phyloP scores from a whole-genome alignment of 768 basidiomycete species.

The Boletus subparvulus region DNA sequence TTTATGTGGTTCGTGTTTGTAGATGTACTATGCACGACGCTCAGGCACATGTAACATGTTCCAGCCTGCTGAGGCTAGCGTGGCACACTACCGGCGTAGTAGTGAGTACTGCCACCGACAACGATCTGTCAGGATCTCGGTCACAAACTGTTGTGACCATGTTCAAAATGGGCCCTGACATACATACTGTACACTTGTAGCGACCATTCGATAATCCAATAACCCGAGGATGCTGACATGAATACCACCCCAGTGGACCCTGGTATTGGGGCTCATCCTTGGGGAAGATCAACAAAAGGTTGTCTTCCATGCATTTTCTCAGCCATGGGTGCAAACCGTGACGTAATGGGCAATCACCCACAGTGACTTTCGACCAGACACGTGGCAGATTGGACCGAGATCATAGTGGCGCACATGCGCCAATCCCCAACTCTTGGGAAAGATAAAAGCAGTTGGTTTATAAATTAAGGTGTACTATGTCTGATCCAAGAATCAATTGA shows the following conservation, averaged over 20 bases:
- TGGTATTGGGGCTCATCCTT: background rate
- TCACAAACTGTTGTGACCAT: background rate
- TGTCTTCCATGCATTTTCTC: background rate
- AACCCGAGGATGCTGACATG: background rate
- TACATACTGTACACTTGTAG: background rate
- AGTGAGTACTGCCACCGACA: too few relatives aligned
- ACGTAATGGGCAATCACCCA: too few relatives aligned
- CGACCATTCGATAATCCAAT: background rate
- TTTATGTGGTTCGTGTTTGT: too few relatives aligned
- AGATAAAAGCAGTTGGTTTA: too few relatives aligned
- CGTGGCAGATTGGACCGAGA: background rate
- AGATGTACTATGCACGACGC: background rate
- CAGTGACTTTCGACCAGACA: background rate
- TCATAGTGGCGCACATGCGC: too few relatives aligned
- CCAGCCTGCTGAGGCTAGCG: background rate
- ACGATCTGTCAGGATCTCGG: background rate
- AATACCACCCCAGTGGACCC: background rate
- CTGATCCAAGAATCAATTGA: too few relatives aligned
- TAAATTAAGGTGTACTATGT: too few relatives aligned
- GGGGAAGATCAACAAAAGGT: background rate
- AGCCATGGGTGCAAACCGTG: background rate
- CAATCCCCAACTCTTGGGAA: too few relatives aligned
- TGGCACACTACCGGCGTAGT: too few relatives aligned
- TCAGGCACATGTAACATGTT: background rate
- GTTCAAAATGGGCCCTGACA: background rate